Evolutionary conservation across 192 early-diverging fungal species (phyloP), one percentile per base, ranked within the genome.

Genomic region (Rhizoclosmatium sp.): DNA sequence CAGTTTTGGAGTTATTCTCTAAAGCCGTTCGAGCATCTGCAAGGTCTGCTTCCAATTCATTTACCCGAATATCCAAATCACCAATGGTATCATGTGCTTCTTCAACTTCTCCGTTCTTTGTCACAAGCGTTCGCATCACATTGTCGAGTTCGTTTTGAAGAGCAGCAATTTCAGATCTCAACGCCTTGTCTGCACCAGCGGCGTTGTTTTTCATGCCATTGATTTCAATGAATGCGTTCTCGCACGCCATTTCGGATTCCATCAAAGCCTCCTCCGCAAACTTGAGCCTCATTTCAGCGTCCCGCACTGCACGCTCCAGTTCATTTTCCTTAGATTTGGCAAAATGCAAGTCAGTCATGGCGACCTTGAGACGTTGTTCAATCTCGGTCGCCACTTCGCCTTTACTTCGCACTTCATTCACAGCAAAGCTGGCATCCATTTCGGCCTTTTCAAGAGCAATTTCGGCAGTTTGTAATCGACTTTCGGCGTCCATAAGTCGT

Each of bases 341-440:
- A 67, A 76, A 76, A 76, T 66, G 58, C 75, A 76, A 66, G 10
- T 76, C 75, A 23, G 40, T 76, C 49, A 76, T 54, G 21, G 75
- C 39, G 5, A 67, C 49, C 51, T 76, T 71, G 60, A 80, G 59
- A 45, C 49, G 31, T 47, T 80, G 70, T 62, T 71, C 78, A 46
- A 72, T 73, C 47, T 80, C 70, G 3, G 70, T 48, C n/a, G 48
- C 47, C 16, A 80, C 75, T 14, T 31, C 58, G 4, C 75, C 75
- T 21, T 54, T 45, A 21, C 54, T 76, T 49, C 61, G n/a, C 2
- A 60, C 59, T 47, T 80, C 69, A 10, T 48, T 54, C 3, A 51
- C 51, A 41, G 78, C 59, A 44, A 39, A 56, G 4, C 45, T 54
- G 10, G 78, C 78, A 4, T 40, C 64, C 78, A 71, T 64, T 51